Base-by-base conservation (phyloP, 192 early-diverging fungal species). In the Paraglomus occultum region DNA sequence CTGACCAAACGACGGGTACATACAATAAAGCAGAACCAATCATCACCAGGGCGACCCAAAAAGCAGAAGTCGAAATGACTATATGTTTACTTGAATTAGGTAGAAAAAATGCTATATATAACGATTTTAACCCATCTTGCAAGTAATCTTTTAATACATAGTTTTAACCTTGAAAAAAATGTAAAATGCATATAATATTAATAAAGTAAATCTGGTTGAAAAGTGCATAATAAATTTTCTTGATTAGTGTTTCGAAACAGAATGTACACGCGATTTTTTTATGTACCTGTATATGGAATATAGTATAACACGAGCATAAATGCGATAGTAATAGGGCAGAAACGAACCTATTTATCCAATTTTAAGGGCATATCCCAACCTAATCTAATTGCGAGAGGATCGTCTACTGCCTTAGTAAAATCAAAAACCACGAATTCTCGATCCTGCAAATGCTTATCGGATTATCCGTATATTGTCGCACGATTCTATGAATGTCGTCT, bases 71-170 rank as follows among this genome's bases (percentile, higher is more conserved):
- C 64, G 14, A 65, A 65, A 65, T 50, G 48, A 9, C 48, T 63
- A 63, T 31, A 63, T 63, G 20, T 48, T 48, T 63, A 63, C 45
- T 63, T 46, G 61, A 63, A 63, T 63, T 63, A 49, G 61, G 20
- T 63, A 63, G 61, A 63, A 63, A 63, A 63, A 63, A 48, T 63
- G 61, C 61, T 63, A 48, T 63, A 63, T 63, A 63, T 63, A 63
- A 63, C 49, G 61, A 48, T 48, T 63, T 63, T 63, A 63, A 63
- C 61, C 20, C 46, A 63, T 7, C 61, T 63, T 63, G 61, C 61
- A 63, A 23, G 45, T 63, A 48, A 63, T 63, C 61, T 63, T 63
- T 63, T 63, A 63, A 63, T 63, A 63, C 61, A 63, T 63, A 63
- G 61, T 63, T 63, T 46, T 63, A 61, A 61, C 59, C 59, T 61